Evolutionary conservation across 495 filamentous ascomycete species (phyloP).

Genomic region (Jackrogersella minutella): DNA sequence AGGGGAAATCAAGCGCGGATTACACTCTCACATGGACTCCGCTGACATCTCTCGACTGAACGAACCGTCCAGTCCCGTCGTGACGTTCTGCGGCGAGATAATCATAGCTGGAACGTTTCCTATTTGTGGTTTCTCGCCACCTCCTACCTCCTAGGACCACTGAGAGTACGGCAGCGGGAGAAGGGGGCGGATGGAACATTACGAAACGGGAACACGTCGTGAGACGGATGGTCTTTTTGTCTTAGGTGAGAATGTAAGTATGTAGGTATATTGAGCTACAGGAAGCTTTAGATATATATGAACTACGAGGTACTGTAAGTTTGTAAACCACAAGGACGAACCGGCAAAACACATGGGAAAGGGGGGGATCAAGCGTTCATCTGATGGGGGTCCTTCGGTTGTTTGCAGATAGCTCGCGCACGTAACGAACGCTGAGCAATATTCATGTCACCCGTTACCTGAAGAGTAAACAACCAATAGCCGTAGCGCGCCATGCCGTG

Average conservation of each 20-base stretch:
- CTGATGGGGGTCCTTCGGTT: constrained; percentile 31
- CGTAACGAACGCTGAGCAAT: constrained; percentile 29
- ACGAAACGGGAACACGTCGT: constrained; percentile 38
- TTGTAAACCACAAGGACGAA: constrained; percentile 14
- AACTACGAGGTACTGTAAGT: no score
- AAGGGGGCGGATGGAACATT: constrained; percentile 33
- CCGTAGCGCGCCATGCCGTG: constrained; percentile 1
- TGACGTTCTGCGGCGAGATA: constrained; percentile 8
- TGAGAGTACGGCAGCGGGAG: constrained; percentile 6
- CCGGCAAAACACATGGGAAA: constrained; percentile 15
- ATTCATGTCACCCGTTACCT: constrained; percentile 29
- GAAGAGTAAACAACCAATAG: constrained; percentile 18
- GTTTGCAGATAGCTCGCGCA: constrained; percentile 37
- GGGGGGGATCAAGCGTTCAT: constrained; percentile 17
- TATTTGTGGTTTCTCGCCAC: constrained; percentile 24
- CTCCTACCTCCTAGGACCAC: constrained; percentile 6
- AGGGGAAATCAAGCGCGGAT: neutral
- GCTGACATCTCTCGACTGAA: constrained; percentile 1
- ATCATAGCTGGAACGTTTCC: constrained; percentile 13
- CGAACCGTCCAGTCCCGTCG: constrained; percentile 3
- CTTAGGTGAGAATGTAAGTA: constrained; percentile 40
- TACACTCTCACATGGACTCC: neutral
- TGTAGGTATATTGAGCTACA: constrained; percentile 19
- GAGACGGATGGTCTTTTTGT: constrained; percentile 17
- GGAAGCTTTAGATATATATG: no score